Evolutionary conservation across 225 moss, liverwort and hornwort genomes (phyloP).

Genomic region (Anthoceros angustus): DNA sequence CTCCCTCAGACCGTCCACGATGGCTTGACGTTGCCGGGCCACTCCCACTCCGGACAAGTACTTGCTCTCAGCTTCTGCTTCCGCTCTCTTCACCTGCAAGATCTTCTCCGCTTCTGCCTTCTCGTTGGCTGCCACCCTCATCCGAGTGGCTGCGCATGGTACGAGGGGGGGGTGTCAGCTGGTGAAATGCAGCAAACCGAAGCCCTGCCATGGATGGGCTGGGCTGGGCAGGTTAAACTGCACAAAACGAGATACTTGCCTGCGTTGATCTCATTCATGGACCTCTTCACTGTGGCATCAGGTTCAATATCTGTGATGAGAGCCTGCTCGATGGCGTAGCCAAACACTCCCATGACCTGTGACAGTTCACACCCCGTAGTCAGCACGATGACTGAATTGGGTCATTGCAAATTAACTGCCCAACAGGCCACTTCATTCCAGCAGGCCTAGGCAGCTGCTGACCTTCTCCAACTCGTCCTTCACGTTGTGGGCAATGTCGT

Average conservation of each 20-base stretch:
- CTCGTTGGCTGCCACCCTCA: conserved; percentile 60
- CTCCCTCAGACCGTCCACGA: conserved; percentile 84
- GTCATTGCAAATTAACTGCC: neutral
- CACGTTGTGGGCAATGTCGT: conserved; percentile 71
- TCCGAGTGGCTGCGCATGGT: conserved; percentile 37
- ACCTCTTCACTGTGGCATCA: conserved; percentile 58
- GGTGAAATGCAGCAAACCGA: neutral
- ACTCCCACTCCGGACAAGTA: conserved; percentile 72
- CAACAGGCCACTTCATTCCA: too few species aligned
- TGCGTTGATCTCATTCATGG: conserved; percentile 99
- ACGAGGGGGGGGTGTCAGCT: neutral
- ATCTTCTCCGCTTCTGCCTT: conserved; percentile 84
- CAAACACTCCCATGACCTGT: conserved; percentile 93
- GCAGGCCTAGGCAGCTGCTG: neutral
- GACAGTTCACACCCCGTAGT: neutral
- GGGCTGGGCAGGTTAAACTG: neutral
- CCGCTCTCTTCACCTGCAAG: conserved; percentile 51
- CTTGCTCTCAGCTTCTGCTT: conserved; percentile 83
- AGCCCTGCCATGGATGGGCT: neutral
- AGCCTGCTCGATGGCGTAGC: conserved; percentile 84
- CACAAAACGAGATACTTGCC: conserved; percentile 19
- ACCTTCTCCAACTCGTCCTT: conserved; percentile 91
- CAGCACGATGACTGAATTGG: neutral
- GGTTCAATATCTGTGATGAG: conserved; percentile 84
- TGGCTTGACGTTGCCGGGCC: conserved; percentile 84